phyloP scores from a whole-genome alignment of 2,329 filamentous ascomycete genomes.

The Cladosporium cucumerinum region DNA sequence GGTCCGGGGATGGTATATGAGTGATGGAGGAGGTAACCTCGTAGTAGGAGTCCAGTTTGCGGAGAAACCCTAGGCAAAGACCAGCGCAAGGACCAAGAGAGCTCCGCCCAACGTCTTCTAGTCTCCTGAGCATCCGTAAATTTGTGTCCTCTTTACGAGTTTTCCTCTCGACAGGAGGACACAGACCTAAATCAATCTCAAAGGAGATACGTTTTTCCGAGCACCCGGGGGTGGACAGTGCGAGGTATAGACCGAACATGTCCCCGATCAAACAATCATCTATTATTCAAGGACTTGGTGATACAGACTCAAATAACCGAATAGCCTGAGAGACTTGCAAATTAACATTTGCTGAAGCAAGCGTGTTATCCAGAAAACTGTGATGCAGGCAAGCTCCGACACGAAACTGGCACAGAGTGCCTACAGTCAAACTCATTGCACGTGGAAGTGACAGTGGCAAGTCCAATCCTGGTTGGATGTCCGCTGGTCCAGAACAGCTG shows the following conservation, averaged over 20 bases:
- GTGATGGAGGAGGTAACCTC: neutral
- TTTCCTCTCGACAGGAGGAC: neutral
- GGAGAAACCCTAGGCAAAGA: constrained; percentile 7
- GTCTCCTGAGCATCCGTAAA: neutral
- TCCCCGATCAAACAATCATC: neutral
- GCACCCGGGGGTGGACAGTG: neutral
- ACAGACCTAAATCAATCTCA: neutral
- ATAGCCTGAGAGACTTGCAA: neutral
- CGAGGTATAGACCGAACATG: neutral
- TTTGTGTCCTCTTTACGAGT: neutral
- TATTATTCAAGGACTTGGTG: neutral
- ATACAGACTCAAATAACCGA: neutral
- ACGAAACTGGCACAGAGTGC: neutral
- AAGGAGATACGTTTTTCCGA: constrained; percentile 15
- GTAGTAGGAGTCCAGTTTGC: neutral
- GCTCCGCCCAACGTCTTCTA: constrained; percentile 10
- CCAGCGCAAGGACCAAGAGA: neutral
- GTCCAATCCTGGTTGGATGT: neutral
- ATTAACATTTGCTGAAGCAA: neutral
- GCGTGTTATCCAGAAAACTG: neutral
- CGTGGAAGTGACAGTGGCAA: neutral
- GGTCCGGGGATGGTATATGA: neutral
- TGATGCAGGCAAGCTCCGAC: neutral
- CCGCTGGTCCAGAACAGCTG: neutral
- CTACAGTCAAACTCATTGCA: neutral